These are phyloP conservation scores for Claviceps monticola DNA, from an alignment of 2,329 filamentous ascomycete species.

Conservation along the genomic window DNA sequence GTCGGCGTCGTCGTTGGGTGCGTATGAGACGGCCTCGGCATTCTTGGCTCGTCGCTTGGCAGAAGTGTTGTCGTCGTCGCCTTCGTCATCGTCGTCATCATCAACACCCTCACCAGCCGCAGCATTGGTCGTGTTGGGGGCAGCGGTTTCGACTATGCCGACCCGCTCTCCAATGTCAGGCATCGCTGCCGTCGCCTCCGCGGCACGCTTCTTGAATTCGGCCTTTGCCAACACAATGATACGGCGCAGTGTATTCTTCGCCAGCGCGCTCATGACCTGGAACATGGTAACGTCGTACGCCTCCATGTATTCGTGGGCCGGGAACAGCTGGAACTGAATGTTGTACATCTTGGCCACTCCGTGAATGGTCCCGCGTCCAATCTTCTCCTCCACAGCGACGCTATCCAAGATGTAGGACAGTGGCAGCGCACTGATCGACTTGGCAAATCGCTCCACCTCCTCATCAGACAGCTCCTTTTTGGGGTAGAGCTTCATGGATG, in stretches of 20 bases:
- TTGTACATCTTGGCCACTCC: conserved; percentile 72
- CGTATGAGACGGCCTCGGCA: conserved; percentile 73
- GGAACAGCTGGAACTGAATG: conserved; percentile 72
- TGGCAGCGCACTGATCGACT: conserved; percentile 77
- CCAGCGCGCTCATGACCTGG: conserved; percentile 70
- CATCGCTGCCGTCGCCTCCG: conserved; percentile 51
- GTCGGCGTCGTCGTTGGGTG: conserved; percentile 85
- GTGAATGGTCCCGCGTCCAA: conserved; percentile 56
- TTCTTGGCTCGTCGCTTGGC: conserved; percentile 65
- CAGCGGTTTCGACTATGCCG: conserved; percentile 38
- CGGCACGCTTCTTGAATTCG: conserved; percentile 72
- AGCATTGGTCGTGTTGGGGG: conserved; percentile 18
- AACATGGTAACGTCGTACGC: conserved; percentile 71
- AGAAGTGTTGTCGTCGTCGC: conserved; percentile 63
- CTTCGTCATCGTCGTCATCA: conserved; percentile 51
- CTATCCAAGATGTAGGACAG: conserved; percentile 74
- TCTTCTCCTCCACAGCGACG: conserved; percentile 64
- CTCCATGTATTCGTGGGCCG: conserved; percentile 64
- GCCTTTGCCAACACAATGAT: conserved; percentile 57
- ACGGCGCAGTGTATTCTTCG: conserved; percentile 61
- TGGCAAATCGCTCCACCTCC: conserved; percentile 69
- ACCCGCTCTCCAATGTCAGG: conserved; percentile 54
- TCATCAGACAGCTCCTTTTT: conserved; percentile 56
- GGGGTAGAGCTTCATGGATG: conserved; percentile 73
- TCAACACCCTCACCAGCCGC: conserved; percentile 20